Conservation (phyloP, 805 yeast species). For the Yarrowia osloensis region DNA sequence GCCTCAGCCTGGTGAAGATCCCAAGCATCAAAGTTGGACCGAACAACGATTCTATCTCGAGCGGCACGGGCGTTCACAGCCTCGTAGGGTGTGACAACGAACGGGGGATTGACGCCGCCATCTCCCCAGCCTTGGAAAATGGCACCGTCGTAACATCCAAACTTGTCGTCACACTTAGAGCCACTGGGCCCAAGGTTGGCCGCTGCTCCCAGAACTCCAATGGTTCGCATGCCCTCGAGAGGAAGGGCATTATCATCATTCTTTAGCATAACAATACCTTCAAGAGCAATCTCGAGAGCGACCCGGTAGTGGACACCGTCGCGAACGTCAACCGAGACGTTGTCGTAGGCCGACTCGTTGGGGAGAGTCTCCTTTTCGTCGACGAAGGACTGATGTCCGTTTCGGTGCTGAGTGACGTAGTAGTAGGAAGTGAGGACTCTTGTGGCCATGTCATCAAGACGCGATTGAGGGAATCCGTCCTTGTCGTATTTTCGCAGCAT, state of each 20-base stretch:
- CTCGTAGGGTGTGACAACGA: slow-evolving; percentile 59
- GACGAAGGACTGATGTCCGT: slow-evolving; percentile 37
- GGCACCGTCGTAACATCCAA: slow-evolving; percentile 55
- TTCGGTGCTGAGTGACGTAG: slow-evolving; percentile 44
- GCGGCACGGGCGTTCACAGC: slow-evolving; percentile 54
- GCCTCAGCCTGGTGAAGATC: slow-evolving; percentile 9
- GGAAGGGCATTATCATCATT: slow-evolving; percentile 57
- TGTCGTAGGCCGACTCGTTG: neutral
- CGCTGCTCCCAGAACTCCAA: slow-evolving; percentile 42
- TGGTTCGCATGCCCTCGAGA: slow-evolving; percentile 49
- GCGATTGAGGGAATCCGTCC: slow-evolving; percentile 46
- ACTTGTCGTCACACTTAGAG: slow-evolving; percentile 53
- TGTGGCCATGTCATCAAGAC: slow-evolving; percentile 59
- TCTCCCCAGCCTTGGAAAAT: slow-evolving; percentile 68
- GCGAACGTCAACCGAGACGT: neutral
- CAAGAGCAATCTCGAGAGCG: slow-evolving; percentile 57
- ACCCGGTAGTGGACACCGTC: slow-evolving; percentile 41
- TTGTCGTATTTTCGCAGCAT: slow-evolving; percentile 21
- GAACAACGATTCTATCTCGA: slow-evolving; percentile 34
- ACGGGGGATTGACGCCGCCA: slow-evolving; percentile 58
- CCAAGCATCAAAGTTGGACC: slow-evolving; percentile 16
- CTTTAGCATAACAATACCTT: slow-evolving; percentile 55
- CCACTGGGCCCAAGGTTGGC: slow-evolving; percentile 56
- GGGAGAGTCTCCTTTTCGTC: neutral
- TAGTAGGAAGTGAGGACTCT: slow-evolving; percentile 56